A percentile compares a stretch with the other conserved stretches of the same genome.
phyloP scores from a whole-genome alignment of 352 stramenopile genomes.

The Globisporangium okanoganense region DNA sequence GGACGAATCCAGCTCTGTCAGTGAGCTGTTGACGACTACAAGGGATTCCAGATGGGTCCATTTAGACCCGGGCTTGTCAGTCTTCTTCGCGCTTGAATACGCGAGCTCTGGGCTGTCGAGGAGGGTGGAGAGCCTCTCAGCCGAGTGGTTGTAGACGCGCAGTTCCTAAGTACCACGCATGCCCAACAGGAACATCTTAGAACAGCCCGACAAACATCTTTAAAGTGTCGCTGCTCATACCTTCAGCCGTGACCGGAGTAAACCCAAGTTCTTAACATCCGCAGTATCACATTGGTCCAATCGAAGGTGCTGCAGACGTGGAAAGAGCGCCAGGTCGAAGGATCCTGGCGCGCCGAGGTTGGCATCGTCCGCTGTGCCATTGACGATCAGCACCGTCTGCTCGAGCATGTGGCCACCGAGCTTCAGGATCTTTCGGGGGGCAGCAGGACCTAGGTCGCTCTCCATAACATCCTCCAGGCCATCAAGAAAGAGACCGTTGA shows the following conservation, averaged over 20 bases:
- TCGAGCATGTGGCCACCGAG: slow-evolving; percentile 19
- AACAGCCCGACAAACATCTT: not conserved
- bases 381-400: slow-evolving; percentile 11
- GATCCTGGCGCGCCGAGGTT: slow-evolving; percentile 6
- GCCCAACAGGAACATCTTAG: not conserved
- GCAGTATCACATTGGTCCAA: slow-evolving; percentile 7
- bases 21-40: slow-evolving; percentile 13
- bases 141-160: slow-evolving; percentile 12
- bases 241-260: slow-evolving; percentile 14
- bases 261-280: slow-evolving; percentile 6
- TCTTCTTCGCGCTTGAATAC: not conserved
- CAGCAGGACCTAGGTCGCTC: slow-evolving; percentile 10
- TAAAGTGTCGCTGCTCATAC: not conserved
- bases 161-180: slow-evolving; percentile 10
- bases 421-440: slow-evolving; percentile 13
- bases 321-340: slow-evolving; percentile 22
- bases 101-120: not conserved
- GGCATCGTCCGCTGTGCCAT: not conserved
- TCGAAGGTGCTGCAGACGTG: slow-evolving; percentile 14
- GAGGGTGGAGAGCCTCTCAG: slow-evolving; percentile 5
- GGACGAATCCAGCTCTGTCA: slow-evolving; percentile 14
- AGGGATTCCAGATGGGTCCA: slow-evolving; percentile 21
- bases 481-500: slow-evolving; percentile 10
- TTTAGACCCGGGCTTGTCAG: not conserved
- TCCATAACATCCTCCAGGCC: slow-evolving; percentile 6